Base-by-base conservation (phyloP, 148 eudicot genomes). In the Agrostemma githago region DNA sequence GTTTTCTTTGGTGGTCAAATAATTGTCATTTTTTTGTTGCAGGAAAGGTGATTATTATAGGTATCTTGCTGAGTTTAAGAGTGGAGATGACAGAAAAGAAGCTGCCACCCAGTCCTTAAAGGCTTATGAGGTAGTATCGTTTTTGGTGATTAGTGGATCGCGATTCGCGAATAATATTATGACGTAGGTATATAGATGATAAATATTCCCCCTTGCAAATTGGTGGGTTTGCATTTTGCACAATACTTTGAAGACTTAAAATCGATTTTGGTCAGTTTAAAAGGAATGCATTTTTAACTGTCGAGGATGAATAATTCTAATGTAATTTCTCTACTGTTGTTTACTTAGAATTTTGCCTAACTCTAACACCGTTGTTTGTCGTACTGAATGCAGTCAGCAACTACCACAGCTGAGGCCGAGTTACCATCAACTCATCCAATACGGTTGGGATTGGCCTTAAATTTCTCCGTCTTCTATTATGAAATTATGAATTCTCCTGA, bases 31-130 rank as follows among this genome's bases (percentile, higher is more conserved):
- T 56, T 48, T 72, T 54, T 26, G 15, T 9, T 79, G 78, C 87
- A 84, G 87, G 87, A 84, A 84, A 82, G 87, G 83, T 40, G 87
- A 84, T 60, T 79, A 79, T 15, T 79, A 82, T 60, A 76, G 84
- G 12, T 84, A 84, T 68, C 71, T 79, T 60, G 87, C 87, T 9
- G 87, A 84, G 67, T 79, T 82, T 34, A 84, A 79, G 78, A 12
- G 66, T 66, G 74, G 83, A 57, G 71, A 74, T 76, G 87, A 77
- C 77, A 82, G 66, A 40, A 77, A 79, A 71, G 81, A 82, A 79
- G 81, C 78, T 68, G 83, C 83, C 63, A 80, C 79, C 70, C 79
- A 73, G 57, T 79, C 87, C 8, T 77, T 84, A 44, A 84, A 74
- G 65, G 84, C 87, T 6, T 84, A 84, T 41, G 81, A 84, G 87